Evolutionary conservation across 2,329 filamentous ascomycete genomes (phyloP).

Genomic region (Aureobasidium sp.): DNA sequence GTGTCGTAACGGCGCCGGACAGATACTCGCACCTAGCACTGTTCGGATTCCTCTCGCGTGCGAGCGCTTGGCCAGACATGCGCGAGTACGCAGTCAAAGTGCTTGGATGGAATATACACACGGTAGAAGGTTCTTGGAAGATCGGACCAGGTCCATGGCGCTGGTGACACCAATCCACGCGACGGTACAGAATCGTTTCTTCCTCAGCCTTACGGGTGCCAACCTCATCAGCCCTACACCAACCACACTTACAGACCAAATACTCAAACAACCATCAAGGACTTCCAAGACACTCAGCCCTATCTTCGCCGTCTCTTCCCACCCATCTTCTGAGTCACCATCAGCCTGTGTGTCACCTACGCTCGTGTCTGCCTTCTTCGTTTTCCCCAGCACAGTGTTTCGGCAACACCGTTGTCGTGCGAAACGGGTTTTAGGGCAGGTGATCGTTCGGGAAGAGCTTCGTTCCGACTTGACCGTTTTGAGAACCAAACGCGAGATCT

Average conservation of each 20-base stretch:
- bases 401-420: neutral
- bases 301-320: neutral
- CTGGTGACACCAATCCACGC: neutral
- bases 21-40: neutral
- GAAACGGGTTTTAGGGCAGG: neutral
- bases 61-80: neutral
- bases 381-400: neutral
- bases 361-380: neutral
- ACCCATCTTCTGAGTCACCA: neutral
- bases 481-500: neutral
- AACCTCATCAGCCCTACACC: too few species aligned
- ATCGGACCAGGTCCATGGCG: neutral
- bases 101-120: neutral
- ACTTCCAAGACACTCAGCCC: neutral
- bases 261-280: neutral
- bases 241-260: too few species aligned
- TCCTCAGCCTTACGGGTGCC: too few species aligned
- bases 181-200: neutral
- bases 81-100: too few species aligned
- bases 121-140: neutral
- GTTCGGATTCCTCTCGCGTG: neutral
- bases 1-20: too few species aligned
- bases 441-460: neutral
- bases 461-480: neutral
- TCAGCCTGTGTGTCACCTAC: neutral